Percentiles rank a stretch among this genome's conserved stretches.
Evolutionary conservation across 495 filamentous ascomycete species (phyloP).

Genomic region (Annulohypoxylon stygium): DNA sequence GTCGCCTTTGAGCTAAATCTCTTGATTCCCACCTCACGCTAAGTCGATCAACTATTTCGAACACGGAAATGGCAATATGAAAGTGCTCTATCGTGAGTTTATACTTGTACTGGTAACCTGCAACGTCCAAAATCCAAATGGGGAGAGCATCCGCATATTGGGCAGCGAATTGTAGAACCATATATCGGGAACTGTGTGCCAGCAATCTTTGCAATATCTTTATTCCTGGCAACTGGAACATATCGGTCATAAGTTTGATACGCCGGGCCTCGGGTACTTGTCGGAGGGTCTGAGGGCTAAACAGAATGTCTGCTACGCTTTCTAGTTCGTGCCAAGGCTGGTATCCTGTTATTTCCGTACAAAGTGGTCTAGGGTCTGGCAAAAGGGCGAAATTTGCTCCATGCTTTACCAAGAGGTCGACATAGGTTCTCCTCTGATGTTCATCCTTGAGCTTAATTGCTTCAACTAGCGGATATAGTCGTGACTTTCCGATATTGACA

Average conservation of each 20-base stretch:
- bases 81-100: slow-evolving; percentile 9
- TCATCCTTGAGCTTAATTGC: slow-evolving; percentile 2
- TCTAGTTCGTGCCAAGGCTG: neutral
- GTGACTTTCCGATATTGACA: neutral
- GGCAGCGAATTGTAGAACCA: neutral
- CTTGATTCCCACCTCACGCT: neutral
- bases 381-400: slow-evolving; percentile 19
- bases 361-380: neutral
- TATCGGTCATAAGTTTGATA: neutral
- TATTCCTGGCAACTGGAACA: slow-evolving; percentile 14
- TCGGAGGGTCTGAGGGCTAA: slow-evolving; percentile 2
- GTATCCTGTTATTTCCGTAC: neutral
- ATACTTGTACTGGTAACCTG: neutral
- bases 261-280: slow-evolving; percentile 5
- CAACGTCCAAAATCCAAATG: slow-evolving; percentile 7
- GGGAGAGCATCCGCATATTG: neutral
- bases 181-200: neutral
- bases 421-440: neutral
- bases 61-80: neutral
- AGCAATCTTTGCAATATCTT: slow-evolving; percentile 12
- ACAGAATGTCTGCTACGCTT: slow-evolving; percentile 15
- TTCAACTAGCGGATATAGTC: slow-evolving; percentile 16
- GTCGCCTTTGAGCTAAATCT: neutral
- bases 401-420: slow-evolving; percentile 14
- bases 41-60: neutral